Conservation (phyloP, 1,139 yeast species). For the Saccharomyces hybrid region DNA sequence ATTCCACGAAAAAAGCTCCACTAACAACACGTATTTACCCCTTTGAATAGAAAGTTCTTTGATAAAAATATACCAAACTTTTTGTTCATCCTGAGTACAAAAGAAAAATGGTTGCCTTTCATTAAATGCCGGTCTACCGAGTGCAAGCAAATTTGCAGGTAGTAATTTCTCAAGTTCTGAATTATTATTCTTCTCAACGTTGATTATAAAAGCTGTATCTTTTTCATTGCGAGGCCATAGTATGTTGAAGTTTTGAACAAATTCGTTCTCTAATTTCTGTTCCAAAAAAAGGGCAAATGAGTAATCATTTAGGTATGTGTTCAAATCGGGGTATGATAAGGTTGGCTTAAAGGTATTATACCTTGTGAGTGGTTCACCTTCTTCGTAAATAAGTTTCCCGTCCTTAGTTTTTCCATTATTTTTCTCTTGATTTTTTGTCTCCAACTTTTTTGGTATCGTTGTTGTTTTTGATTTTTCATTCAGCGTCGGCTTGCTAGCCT, state of each 20-base stretch:
- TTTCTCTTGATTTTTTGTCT: not conserved
- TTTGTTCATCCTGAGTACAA: constrained; percentile 32
- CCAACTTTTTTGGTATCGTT: not conserved
- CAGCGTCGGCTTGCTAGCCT: not conserved
- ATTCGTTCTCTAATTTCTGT: constrained; percentile 41
- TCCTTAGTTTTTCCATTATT: constrained; percentile 1
- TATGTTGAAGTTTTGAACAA: constrained; percentile 42
- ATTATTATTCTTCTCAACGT: constrained; percentile 34
- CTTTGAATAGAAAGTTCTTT: constrained; percentile 33
- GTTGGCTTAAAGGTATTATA: constrained; percentile 34
- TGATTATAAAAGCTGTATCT: constrained; percentile 34
- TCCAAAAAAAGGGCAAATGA: constrained; percentile 56
- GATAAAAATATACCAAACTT: constrained; percentile 43
- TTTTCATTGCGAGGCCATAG: constrained; percentile 48
- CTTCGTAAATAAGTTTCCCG: constrained; percentile 26
- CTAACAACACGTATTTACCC: constrained; percentile 37
- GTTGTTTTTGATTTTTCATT: not conserved
- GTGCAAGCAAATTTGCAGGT: constrained; percentile 33
- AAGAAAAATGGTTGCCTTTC: constrained; percentile 40
- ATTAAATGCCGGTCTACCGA: constrained; percentile 36
- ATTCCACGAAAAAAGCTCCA: constrained; percentile 54
- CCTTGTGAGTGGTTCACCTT: constrained; percentile 29
- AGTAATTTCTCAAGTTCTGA: constrained; percentile 32
- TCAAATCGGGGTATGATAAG: constrained; percentile 42
- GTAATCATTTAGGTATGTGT: constrained; percentile 50